These are phyloP conservation scores for Candida tropicalis DNA, from an alignment of 1,139 yeast species.

Conservation along the genomic window DNA sequence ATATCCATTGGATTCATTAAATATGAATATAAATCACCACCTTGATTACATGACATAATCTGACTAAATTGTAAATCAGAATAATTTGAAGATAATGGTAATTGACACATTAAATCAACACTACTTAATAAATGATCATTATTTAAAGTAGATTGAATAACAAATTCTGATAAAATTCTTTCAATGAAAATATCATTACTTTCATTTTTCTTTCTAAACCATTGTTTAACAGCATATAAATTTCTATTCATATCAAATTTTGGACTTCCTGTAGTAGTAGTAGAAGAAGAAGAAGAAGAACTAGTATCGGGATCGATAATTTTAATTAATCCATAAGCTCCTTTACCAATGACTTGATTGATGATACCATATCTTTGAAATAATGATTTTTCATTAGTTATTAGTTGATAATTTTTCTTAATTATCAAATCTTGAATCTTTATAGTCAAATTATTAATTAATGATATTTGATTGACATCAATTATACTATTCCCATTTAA, in stretches of 20 bases:
- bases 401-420: slow-evolving; percentile 20
- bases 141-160: slow-evolving; percentile 68
- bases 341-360: slow-evolving; percentile 80
- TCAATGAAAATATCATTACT: slow-evolving; percentile 61
- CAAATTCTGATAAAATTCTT: slow-evolving; percentile 75
- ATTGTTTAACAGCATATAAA: slow-evolving; percentile 74
- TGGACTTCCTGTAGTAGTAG: no score
- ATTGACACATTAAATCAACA: slow-evolving; percentile 63
- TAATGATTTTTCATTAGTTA: slow-evolving; percentile 29
- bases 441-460: slow-evolving; percentile 51
- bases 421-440: slow-evolving; percentile 35
- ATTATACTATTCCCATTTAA: slow-evolving; percentile 50
- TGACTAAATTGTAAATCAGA: slow-evolving; percentile 58
- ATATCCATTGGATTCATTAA: slow-evolving; percentile 24
- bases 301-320: slow-evolving; percentile 57
- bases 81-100: slow-evolving; percentile 18
- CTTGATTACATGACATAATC: slow-evolving; percentile 77
- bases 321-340: slow-evolving; percentile 85
- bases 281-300: not conserved
- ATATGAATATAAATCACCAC: slow-evolving; percentile 65
- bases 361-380: slow-evolving; percentile 75
- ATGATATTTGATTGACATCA: slow-evolving; percentile 53
- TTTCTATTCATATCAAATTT: slow-evolving; percentile 1
- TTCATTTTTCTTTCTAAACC: slow-evolving; percentile 48
- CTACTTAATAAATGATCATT: slow-evolving; percentile 72